phyloP scores from a whole-genome alignment of 2,329 filamentous ascomycete genomes.

The Grosmannia serpens region DNA sequence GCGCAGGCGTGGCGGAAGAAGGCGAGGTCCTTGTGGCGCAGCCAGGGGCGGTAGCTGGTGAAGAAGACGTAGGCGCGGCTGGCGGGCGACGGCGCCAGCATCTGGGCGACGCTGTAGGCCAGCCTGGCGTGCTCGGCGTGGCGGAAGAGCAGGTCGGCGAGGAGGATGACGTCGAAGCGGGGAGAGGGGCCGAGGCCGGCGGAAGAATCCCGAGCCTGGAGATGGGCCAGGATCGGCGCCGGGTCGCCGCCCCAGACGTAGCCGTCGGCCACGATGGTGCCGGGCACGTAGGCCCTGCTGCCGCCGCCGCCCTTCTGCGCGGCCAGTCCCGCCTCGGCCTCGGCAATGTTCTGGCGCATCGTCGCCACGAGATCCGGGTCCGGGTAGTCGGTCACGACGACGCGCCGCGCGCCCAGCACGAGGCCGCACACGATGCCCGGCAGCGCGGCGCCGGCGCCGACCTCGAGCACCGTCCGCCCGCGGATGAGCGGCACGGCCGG shows the following conservation, averaged over 20 bases:
- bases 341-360: constrained; percentile 62
- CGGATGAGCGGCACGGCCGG: constrained; percentile 42
- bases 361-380: constrained; percentile 74
- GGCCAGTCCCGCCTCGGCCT: constrained; percentile 24
- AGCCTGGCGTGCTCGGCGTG: constrained; percentile 78
- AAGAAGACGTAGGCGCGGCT: constrained; percentile 79
- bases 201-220: constrained; percentile 33
- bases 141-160: constrained; percentile 85
- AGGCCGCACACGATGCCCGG: constrained; percentile 68
- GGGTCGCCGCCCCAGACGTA: constrained; percentile 74
- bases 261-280: constrained; percentile 43
- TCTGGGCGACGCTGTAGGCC: constrained; percentile 57
- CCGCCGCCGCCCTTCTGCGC: background rate
- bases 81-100: constrained; percentile 42
- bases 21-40: constrained; percentile 69
- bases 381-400: constrained; percentile 82
- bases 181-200: background rate
- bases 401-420: constrained; percentile 52
- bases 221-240: constrained; percentile 42
- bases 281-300: background rate
- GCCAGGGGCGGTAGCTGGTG: constrained; percentile 86
- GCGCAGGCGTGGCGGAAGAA: constrained; percentile 72
- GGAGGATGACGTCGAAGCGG: constrained; percentile 69
- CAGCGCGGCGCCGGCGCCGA: constrained; percentile 79
- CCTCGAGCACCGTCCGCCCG: constrained; percentile 65